Evolutionary conservation across 805 yeast genomes (phyloP).

Genomic region (Ogataea siamensis): DNA sequence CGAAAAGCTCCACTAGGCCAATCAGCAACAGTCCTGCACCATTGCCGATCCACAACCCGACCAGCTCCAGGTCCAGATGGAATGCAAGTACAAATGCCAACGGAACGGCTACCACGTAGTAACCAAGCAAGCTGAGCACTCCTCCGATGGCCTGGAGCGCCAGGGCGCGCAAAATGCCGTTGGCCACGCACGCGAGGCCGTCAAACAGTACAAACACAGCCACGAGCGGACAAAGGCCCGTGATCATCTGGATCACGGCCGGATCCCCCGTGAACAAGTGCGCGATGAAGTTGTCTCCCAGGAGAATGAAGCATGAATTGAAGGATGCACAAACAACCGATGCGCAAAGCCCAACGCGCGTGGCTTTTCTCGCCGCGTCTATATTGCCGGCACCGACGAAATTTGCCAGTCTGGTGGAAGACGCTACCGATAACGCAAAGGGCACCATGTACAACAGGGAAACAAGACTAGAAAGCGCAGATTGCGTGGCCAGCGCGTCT

Average conservation of each 20-base stretch:
- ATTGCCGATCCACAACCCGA: conserved; percentile 74
- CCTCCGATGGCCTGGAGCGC: conserved; percentile 78
- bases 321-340: conserved; percentile 34
- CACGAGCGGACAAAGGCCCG: conserved; percentile 58
- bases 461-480: conserved; percentile 51
- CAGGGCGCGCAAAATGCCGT: conserved; percentile 72
- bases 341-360: conserved; percentile 39
- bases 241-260: conserved; percentile 52
- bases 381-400: conserved; percentile 44
- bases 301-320: conserved; percentile 46
- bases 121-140: conserved; percentile 61
- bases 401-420: conserved; percentile 55
- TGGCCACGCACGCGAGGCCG: conserved; percentile 66
- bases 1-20: conserved; percentile 46
- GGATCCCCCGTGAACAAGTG: conserved; percentile 59
- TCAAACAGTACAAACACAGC: conserved; percentile 68
- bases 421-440: conserved; percentile 56
- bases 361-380: conserved; percentile 37
- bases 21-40: conserved; percentile 61
- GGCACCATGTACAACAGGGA: conserved; percentile 53
- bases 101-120: conserved; percentile 71
- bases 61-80: conserved; percentile 42
- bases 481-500: conserved; percentile 53
- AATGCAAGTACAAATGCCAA: conserved; percentile 60
- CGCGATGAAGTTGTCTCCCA: conserved; percentile 51